phyloP scores from a whole-genome alignment of 306 rosid genomes.

The Lathyrus aphaca region DNA sequence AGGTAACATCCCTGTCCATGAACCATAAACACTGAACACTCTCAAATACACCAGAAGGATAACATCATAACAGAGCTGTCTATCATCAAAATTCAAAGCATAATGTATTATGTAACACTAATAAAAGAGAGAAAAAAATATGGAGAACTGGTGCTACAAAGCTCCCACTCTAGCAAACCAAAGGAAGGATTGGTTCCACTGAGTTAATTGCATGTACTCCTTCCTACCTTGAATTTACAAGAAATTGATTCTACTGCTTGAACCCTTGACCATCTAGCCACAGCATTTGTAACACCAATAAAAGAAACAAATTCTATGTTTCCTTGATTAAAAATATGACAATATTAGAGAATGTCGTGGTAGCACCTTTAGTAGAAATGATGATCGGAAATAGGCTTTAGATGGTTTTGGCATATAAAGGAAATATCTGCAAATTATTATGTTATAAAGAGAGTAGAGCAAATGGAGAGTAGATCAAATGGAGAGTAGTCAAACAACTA shows the following conservation, averaged over 20 bases:
- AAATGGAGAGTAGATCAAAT: no score
- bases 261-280: background rate
- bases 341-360: no score
- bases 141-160: background rate
- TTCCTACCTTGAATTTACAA: background rate
- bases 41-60: background rate
- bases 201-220: background rate
- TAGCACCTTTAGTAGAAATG: no score
- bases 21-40: background rate
- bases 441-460: no score
- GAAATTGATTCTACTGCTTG: background rate
- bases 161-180: background rate
- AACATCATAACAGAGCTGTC: constrained; percentile 3
- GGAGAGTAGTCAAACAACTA: no score
- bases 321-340: background rate
- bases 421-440: no score
- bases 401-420: no score
- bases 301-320: background rate
- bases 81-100: constrained; percentile 8
- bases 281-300: background rate
- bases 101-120: background rate
- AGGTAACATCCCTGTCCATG: background rate
- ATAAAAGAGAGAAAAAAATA: constrained; percentile 8
- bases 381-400: no score
- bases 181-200: background rate